Evolutionary conservation across 2,329 filamentous ascomycete species (phyloP).

Genomic region (Pseudopithomyces chartarum): DNA sequence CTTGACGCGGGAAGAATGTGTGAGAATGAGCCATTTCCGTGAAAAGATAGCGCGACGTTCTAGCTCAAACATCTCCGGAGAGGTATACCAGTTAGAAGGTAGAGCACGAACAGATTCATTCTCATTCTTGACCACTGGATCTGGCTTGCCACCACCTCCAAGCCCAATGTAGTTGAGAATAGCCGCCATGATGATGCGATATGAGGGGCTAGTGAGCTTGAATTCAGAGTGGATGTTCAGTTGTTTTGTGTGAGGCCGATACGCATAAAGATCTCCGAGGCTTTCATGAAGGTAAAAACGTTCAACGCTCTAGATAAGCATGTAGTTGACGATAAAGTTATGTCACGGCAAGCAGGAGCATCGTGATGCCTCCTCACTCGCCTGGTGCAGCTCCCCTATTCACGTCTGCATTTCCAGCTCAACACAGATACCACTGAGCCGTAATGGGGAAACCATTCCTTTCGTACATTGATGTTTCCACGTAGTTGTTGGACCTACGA

Average conservation of each 20-base stretch:
- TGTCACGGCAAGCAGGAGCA: not conserved
- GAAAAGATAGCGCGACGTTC: constrained; percentile 53
- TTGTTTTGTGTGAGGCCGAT: not conserved
- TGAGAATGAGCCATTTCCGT: constrained; percentile 41
- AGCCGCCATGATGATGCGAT: constrained; percentile 1
- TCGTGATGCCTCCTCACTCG: constrained; percentile 1
- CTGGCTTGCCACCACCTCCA: not conserved
- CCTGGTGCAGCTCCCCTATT: constrained; percentile 2
- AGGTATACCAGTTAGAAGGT: constrained; percentile 42
- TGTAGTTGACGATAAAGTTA: not conserved
- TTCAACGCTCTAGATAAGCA: not conserved
- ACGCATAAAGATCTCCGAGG: not conserved
- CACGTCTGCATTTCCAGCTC: constrained; percentile 3
- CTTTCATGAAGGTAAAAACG: constrained; percentile 2
- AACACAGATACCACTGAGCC: constrained; percentile 7
- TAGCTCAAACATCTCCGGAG: constrained; percentile 47
- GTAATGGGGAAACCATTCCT: constrained; percentile 13
- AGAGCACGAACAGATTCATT: constrained; percentile 42
- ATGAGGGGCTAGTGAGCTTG: not conserved
- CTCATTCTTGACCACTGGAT: not conserved
- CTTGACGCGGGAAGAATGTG: constrained; percentile 30
- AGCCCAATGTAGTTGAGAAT: constrained; percentile 10
- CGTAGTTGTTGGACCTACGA: not conserved
- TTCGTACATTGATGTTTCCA: not conserved
- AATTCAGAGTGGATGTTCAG: not conserved